phyloP scores from a whole-genome alignment of 2,329 filamentous ascomycete species.

The Dryadomyces quercivorus region DNA sequence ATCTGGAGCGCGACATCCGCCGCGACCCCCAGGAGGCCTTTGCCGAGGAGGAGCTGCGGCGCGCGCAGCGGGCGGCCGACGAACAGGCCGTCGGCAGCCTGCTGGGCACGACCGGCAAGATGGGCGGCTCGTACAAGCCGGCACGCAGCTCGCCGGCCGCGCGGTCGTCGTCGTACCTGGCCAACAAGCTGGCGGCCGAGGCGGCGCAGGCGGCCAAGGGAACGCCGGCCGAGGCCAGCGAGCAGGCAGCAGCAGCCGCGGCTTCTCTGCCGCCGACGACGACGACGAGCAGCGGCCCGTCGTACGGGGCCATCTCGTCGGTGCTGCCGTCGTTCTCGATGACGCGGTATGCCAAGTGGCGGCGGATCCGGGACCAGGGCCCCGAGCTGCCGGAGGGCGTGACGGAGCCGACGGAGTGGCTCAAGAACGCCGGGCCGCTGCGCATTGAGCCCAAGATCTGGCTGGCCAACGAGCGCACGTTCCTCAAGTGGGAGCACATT shows the following conservation, averaged over 20 bases:
- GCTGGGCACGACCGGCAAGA: conserved; percentile 44
- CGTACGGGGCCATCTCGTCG: conserved; percentile 50
- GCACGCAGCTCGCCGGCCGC: conserved; percentile 54
- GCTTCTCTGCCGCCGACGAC: background rate
- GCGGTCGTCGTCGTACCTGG: conserved; percentile 44
- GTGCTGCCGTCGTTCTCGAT: conserved; percentile 76
- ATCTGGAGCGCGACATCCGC: conserved; percentile 86
- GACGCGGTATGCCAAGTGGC: conserved; percentile 57
- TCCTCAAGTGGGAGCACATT: conserved; percentile 98
- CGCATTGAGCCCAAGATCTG: conserved; percentile 96
- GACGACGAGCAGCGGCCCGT: conserved; percentile 5
- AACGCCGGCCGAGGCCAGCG: conserved; percentile 2
- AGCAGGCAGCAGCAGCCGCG: conserved; percentile 5
- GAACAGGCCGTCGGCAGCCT: conserved; percentile 84
- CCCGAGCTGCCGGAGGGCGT: conserved; percentile 69
- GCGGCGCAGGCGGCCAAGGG: background rate
- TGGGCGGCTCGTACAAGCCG: conserved; percentile 41
- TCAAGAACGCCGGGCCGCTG: conserved; percentile 88
- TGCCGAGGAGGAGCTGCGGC: conserved; percentile 77
- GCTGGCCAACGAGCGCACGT: conserved; percentile 96
- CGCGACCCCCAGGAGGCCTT: conserved; percentile 85
- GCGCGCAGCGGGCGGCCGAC: conserved; percentile 70
- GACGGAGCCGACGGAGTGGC: conserved; percentile 71
- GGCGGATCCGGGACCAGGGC: conserved; percentile 27
- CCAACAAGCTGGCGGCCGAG: conserved; percentile 34